These are phyloP conservation scores for Colletotrichum sublineola DNA, from an alignment of 2,329 filamentous ascomycete species.

Conservation along the genomic window DNA sequence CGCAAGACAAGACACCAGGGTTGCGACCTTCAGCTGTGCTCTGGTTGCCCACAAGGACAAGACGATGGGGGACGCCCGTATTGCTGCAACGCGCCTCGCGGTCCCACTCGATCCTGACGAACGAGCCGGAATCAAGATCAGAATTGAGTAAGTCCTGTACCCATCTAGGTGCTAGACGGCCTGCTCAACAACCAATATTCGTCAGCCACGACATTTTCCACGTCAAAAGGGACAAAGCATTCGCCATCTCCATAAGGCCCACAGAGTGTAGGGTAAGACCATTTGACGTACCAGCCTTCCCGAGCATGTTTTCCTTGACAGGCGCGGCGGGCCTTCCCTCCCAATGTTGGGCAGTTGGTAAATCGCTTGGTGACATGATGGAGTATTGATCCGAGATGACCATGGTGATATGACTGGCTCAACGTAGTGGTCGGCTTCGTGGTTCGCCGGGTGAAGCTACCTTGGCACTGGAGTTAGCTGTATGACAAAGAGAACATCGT, in stretches of 20 bases:
- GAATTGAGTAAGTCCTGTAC: conserved; percentile 57
- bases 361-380: conserved; percentile 32
- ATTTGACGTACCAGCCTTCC: conserved; percentile 34
- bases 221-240: not conserved
- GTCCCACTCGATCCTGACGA: conserved; percentile 50
- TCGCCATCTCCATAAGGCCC: no score
- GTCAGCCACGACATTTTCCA: not conserved
- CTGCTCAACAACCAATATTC: conserved; percentile 27
- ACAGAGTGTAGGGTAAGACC: not conserved
- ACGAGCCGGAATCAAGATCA: conserved; percentile 48
- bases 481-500: not conserved
- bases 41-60: conserved; percentile 53
- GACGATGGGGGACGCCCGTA: conserved; percentile 49
- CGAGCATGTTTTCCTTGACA: conserved; percentile 29
- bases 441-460: not conserved
- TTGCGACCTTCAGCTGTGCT: conserved; percentile 48
- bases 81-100: conserved; percentile 50
- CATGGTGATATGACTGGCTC: not conserved
- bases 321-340: conserved; percentile 27
- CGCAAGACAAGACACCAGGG: conserved; percentile 50
- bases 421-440: not conserved
- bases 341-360: conserved; percentile 32
- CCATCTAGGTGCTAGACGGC: conserved; percentile 56
- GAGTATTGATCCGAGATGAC: conserved; percentile 1
- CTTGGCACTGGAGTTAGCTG: not conserved